Percentiles rank a stretch among this genome's conserved stretches.
These are phyloP conservation scores for Posidonia oceanica DNA, from an alignment of 116 monocot genomes.

Conservation along the genomic window DNA sequence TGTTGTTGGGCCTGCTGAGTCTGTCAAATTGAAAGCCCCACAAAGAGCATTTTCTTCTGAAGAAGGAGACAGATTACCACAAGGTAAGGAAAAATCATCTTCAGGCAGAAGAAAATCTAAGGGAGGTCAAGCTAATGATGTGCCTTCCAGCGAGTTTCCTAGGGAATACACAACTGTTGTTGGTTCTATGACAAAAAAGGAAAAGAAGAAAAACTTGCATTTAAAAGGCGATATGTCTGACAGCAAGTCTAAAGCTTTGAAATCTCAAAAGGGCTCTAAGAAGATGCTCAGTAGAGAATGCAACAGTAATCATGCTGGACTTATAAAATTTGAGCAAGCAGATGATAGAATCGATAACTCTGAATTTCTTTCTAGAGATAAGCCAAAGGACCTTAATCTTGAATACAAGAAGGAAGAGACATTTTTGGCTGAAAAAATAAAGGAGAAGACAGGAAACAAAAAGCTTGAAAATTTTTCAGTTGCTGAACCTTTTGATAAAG, in stretches of 20 bases:
- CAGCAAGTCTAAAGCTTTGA: constrained; percentile 26
- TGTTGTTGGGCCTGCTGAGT: constrained; percentile 14
- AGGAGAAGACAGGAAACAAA: constrained; percentile 19
- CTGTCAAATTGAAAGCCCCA: constrained; percentile 19
- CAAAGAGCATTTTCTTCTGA: constrained; percentile 23
- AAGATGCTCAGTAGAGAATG: constrained; percentile 13
- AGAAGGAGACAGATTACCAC: constrained; percentile 22
- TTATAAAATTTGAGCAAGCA: constrained; percentile 15
- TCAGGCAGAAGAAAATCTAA: constrained; percentile 31
- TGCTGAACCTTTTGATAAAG: constrained; percentile 12
- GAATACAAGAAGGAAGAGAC: constrained; percentile 18
- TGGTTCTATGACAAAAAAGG: constrained; percentile 20
- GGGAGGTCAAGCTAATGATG: constrained; percentile 17
- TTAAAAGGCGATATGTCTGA: constrained; percentile 26
- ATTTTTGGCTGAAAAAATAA: constrained; percentile 19
- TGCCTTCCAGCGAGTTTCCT: constrained; percentile 13
- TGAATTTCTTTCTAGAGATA: constrained; percentile 17
- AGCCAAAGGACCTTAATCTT: constrained; percentile 13
- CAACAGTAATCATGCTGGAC: constrained; percentile 11
- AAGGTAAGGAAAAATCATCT: constrained; percentile 18
- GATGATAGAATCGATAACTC: constrained; percentile 15
- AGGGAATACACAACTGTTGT: constrained; percentile 18
- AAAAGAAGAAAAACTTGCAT: constrained; percentile 39
- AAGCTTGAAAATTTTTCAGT: constrained; percentile 15
- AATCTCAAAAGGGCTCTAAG: constrained; percentile 19